These are phyloP conservation scores for Bruguiera hainesii DNA, from an alignment of 441 rosid genomes.

Conservation along the genomic window DNA sequence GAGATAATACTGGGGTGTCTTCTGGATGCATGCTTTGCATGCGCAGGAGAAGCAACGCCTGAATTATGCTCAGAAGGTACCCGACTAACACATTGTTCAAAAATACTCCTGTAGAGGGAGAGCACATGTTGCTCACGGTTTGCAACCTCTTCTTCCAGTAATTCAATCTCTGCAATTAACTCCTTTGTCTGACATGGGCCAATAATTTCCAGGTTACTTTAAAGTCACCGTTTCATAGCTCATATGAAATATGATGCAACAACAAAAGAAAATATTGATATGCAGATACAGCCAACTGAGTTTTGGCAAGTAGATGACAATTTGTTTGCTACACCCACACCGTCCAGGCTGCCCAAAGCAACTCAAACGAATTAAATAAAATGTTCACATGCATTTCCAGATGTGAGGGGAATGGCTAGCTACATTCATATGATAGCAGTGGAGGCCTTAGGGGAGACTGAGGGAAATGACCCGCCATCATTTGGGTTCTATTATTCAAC, in stretches of 20 bases:
- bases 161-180: constrained; percentile 72
- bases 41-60: constrained; percentile 63
- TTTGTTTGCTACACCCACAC: neutral
- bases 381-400: neutral
- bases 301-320: neutral
- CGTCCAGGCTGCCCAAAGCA: neutral
- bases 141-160: constrained; percentile 77
- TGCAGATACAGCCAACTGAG: neutral
- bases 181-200: constrained; percentile 57
- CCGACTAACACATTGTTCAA: constrained; percentile 55
- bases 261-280: neutral
- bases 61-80: constrained; percentile 62
- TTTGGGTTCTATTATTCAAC: no score
- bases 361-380: neutral
- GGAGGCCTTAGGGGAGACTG: no score
- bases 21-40: constrained; percentile 48
- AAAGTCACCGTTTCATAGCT: neutral
- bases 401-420: no score
- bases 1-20: constrained; percentile 81
- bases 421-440: no score
- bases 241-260: neutral
- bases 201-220: constrained; percentile 15
- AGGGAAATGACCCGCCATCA: no score
- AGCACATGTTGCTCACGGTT: constrained; percentile 82
- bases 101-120: constrained; percentile 65